These are phyloP conservation scores for Monosporozyma aerobia DNA, from an alignment of 805 yeast species.

Conservation along the genomic window DNA sequence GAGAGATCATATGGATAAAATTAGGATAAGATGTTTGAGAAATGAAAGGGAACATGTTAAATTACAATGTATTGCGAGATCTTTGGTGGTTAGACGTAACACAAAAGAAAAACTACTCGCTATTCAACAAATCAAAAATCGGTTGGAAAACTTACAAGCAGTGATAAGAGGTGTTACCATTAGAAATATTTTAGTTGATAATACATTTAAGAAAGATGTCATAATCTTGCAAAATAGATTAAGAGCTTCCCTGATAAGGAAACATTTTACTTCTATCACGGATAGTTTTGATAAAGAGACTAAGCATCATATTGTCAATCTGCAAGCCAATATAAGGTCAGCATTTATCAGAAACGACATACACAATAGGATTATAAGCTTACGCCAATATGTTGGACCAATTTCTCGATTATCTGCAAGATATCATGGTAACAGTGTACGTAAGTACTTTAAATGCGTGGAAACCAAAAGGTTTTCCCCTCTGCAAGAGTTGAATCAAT, in stretches of 20 bases:
- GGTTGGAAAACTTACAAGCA: constrained; percentile 16
- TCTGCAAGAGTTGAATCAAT: constrained; percentile 25
- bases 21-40: constrained; percentile 21
- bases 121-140: constrained; percentile 5
- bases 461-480: background rate
- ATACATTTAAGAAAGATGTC: constrained; percentile 4
- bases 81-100: constrained; percentile 27
- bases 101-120: constrained; percentile 1
- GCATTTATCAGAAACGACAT: background rate
- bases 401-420: constrained; percentile 9
- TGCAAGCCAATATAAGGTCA: constrained; percentile 60
- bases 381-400: constrained; percentile 17
- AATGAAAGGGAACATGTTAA: constrained; percentile 18
- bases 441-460: background rate
- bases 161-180: constrained; percentile 10
- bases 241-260: constrained; percentile 40
- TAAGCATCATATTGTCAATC: constrained; percentile 29
- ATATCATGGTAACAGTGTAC: constrained; percentile 7
- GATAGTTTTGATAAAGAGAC: background rate
- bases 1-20: constrained; percentile 20
- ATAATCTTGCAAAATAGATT: constrained; percentile 41
- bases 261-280: constrained; percentile 14
- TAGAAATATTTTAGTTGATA: background rate
- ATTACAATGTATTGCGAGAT: constrained; percentile 36
- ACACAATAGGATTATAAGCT: constrained; percentile 7